Conservation (phyloP, 202 grass and related monocot species). For the Elaeis oleifera region DNA sequence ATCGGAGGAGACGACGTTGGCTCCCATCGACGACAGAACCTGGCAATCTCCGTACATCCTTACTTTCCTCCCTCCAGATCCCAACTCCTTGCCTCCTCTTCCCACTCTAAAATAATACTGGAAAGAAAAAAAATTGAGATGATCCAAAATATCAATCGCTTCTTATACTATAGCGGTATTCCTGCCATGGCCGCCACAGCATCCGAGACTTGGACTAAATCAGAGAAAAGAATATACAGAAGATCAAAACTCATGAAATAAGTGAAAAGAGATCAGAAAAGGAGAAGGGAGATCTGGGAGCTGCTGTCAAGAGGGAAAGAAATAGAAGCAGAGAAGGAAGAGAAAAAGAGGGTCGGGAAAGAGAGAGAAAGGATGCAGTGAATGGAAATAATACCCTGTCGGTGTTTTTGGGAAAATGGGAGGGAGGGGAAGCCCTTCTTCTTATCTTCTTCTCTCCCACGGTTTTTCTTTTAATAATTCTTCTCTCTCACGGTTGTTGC, state of each 20-base stretch:
- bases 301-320: too few species aligned
- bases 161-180: too few species aligned
- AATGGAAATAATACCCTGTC: constrained; percentile 57
- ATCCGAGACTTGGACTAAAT: too few species aligned
- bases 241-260: not conserved
- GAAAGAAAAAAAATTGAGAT: too few species aligned
- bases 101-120: not conserved
- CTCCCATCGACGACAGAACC: constrained; percentile 59
- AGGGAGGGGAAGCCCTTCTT: not conserved
- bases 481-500: too few species aligned
- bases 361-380: not conserved
- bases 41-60: constrained; percentile 97
- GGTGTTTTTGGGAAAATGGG: constrained; percentile 38
- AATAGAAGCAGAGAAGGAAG: not conserved
- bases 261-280: constrained; percentile 18
- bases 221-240: too few species aligned
- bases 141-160: too few species aligned
- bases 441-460: too few species aligned
- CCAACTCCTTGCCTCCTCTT: not conserved
- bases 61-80: not conserved
- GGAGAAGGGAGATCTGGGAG: not conserved
- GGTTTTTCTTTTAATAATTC: too few species aligned
- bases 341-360: not conserved
- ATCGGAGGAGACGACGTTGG: constrained; percentile 38
- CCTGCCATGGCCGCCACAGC: too few species aligned